These are phyloP conservation scores for Plasmodium sp. DNA, from an alignment of 169 alveolate genomes.

Conservation along the genomic window DNA sequence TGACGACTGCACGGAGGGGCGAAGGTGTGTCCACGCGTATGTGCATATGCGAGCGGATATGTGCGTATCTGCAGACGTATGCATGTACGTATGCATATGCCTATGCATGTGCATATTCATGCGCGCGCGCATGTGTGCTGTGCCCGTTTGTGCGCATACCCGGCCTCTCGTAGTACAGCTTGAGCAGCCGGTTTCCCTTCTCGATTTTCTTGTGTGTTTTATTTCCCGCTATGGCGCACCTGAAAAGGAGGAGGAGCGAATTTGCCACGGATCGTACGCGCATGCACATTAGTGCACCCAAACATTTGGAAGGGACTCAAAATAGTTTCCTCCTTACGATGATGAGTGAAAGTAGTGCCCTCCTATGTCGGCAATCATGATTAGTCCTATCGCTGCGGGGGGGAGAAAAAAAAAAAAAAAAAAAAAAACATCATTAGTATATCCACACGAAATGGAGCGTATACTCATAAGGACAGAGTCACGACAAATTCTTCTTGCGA, in stretches of 20 bases:
- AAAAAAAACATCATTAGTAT: background rate
- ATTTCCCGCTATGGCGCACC: constrained; percentile 74
- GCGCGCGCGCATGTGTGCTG: background rate
- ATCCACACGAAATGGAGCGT: background rate
- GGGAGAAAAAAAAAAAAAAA: background rate
- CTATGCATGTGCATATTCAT: background rate
- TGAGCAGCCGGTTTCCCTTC: constrained; percentile 46
- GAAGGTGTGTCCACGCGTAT: background rate
- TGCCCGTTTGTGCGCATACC: background rate
- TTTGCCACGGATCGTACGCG: background rate
- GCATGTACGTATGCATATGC: too few species aligned
- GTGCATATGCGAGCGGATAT: background rate
- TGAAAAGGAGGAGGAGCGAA: background rate
- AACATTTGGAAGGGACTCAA: background rate
- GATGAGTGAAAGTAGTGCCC: constrained; percentile 73
- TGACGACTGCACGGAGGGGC: constrained; percentile 28
- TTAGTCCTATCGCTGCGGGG: constrained; percentile 45
- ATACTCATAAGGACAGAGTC: background rate
- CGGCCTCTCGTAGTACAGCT: constrained; percentile 68
- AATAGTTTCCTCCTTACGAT: constrained; percentile 55
- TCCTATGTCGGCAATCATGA: constrained; percentile 76
- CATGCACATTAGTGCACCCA: background rate
- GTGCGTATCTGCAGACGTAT: background rate
- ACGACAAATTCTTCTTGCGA: background rate
- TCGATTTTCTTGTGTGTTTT: constrained; percentile 75